A percentile compares a stretch with the other conserved stretches of the same genome.
Conservation (phyloP, 257 asterid genomes). For the Salvia miltiorrhiza region DNA sequence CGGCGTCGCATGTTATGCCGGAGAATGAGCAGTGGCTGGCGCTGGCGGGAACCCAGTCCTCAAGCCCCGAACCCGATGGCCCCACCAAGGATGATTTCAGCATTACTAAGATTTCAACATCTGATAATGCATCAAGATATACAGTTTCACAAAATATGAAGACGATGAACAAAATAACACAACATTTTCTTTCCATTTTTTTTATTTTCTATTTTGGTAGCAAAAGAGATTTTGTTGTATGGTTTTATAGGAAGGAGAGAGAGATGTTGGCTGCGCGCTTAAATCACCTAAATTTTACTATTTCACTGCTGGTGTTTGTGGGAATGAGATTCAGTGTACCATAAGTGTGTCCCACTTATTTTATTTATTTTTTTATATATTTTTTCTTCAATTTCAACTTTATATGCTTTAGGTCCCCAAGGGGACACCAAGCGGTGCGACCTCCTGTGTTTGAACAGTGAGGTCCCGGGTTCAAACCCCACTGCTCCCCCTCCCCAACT, state of each 20-base stretch:
- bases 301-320: background rate
- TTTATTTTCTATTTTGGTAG: background rate
- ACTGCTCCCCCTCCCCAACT: too few species aligned
- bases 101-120: conserved; percentile 41
- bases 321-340: too few species aligned
- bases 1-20: conserved; percentile 54
- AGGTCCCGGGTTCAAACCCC: too few species aligned
- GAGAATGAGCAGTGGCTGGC: conserved; percentile 55
- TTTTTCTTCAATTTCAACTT: too few species aligned
- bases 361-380: too few species aligned
- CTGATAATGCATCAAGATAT: conserved; percentile 42
- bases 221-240: background rate
- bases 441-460: too few species aligned
- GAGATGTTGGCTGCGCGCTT: background rate
- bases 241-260: background rate
- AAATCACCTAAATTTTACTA: background rate
- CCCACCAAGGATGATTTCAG: conserved; percentile 54
- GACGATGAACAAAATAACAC: conserved; percentile 2
- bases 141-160: conserved; percentile 12
- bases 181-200: conserved; percentile 11
- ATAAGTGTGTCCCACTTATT: too few species aligned
- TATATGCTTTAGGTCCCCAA: too few species aligned
- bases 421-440: too few species aligned
- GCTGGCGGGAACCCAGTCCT: conserved; percentile 44
- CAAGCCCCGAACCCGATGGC: conserved; percentile 39